phyloP scores from a whole-genome alignment of 2,329 filamentous ascomycete species.

The Onygenales sp. region DNA sequence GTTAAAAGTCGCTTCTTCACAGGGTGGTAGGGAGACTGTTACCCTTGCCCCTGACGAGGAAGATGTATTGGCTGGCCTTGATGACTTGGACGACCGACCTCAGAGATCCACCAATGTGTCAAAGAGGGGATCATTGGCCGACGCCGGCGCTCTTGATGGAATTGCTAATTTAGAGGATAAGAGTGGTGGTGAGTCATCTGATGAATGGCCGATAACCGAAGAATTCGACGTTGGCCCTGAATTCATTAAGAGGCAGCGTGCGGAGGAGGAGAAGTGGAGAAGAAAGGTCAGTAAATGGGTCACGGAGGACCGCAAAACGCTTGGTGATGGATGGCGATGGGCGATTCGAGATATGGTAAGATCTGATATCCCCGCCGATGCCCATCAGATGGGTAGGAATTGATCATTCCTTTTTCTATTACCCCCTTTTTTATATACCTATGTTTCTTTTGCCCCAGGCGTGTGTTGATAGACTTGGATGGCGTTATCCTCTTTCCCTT shows the following conservation, averaged over 20 bases:
- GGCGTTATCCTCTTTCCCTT: neutral
- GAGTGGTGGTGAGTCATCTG: conserved; percentile 39
- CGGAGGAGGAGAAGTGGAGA: conserved; percentile 87
- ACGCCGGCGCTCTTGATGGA: conserved; percentile 18
- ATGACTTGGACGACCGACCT: conserved; percentile 67
- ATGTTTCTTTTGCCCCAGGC: neutral
- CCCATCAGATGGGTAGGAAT: neutral
- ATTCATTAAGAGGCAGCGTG: conserved; percentile 78
- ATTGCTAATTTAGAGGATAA: conserved; percentile 27
- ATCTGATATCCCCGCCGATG: conserved; percentile 9
- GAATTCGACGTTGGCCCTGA: conserved; percentile 96
- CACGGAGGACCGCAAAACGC: conserved; percentile 40
- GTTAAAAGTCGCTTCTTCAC: conserved; percentile 62
- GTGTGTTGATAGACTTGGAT: neutral
- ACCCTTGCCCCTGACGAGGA: conserved; percentile 65
- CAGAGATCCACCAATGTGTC: conserved; percentile 13
- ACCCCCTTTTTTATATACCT: neutral
- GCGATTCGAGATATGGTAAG: conserved; percentile 46
- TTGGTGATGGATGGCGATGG: conserved; percentile 63
- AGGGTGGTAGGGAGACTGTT: conserved; percentile 21
- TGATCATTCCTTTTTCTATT: neutral
- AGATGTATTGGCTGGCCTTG: conserved; percentile 90
- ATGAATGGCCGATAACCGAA: conserved; percentile 82
- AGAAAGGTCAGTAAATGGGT: conserved; percentile 84
- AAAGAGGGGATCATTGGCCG: conserved; percentile 1